Evolutionary conservation across 441 rosid genomes (phyloP).

Genomic region (Melastoma candidum): DNA sequence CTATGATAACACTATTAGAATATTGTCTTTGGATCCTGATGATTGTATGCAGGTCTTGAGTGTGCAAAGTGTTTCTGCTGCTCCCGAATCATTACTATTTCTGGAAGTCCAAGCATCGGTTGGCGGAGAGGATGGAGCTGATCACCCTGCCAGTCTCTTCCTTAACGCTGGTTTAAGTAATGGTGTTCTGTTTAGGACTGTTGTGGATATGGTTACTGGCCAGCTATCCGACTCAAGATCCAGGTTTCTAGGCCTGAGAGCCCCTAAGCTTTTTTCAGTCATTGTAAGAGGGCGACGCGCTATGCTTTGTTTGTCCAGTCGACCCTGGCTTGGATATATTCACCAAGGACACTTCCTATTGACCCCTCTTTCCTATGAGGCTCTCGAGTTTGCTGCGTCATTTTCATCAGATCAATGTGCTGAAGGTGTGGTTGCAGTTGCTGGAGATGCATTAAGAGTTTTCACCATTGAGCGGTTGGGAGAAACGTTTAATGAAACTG

Average conservation of each 20-base stretch:
- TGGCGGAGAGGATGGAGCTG: constrained; percentile 98
- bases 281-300: constrained; percentile 79
- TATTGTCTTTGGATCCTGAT: constrained; percentile 92
- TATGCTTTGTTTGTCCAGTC: constrained; percentile 90
- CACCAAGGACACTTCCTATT: constrained; percentile 88
- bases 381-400: constrained; percentile 91
- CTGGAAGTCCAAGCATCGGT: constrained; percentile 94
- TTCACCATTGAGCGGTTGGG: constrained; percentile 89
- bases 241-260: constrained; percentile 78
- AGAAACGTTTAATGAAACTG: constrained; percentile 86
- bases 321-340: constrained; percentile 98
- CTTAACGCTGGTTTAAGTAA: constrained; percentile 89
- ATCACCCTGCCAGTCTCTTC: constrained; percentile 95
- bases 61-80: constrained; percentile 89
- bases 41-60: constrained; percentile 95
- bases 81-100: constrained; percentile 93
- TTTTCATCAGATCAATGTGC: constrained; percentile 99
- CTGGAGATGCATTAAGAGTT: constrained; percentile 89
- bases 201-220: constrained; percentile 96
- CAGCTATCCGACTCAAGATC: constrained; percentile 97
- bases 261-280: constrained; percentile 84
- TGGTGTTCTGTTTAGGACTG: constrained; percentile 87
- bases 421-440: constrained; percentile 94
- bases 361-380: constrained; percentile 91
- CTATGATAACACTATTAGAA: constrained; percentile 82